These are phyloP conservation scores for Xylaria curta DNA, from an alignment of 495 filamentous ascomycete genomes.

Conservation along the genomic window DNA sequence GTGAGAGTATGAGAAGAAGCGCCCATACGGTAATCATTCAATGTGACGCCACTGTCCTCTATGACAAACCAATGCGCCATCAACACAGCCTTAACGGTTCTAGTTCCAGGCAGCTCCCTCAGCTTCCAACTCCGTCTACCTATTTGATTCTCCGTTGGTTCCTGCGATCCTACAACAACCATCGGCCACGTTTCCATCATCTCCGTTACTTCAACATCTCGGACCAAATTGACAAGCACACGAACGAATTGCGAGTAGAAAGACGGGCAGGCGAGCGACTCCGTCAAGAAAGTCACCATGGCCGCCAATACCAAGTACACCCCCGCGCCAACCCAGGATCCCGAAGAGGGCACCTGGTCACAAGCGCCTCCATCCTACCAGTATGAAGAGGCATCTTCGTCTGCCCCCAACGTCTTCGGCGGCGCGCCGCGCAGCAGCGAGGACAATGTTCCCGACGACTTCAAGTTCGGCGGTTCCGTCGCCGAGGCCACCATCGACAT, in stretches of 20 bases:
- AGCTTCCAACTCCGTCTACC: slow-evolving; percentile 9
- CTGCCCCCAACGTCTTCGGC: slow-evolving; percentile 47
- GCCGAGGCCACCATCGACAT: slow-evolving; percentile 94
- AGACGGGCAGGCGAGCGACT: neutral
- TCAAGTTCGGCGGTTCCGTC: slow-evolving; percentile 95
- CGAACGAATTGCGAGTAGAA: slow-evolving; percentile 2
- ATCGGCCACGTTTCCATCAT: slow-evolving; percentile 13
- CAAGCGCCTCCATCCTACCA: slow-evolving; percentile 87
- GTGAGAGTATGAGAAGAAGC: neutral
- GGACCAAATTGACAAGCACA: neutral
- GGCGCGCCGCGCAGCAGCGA: slow-evolving; percentile 74
- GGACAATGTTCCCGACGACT: slow-evolving; percentile 95
- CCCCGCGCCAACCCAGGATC: slow-evolving; percentile 75
- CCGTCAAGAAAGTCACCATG: slow-evolving; percentile 50
- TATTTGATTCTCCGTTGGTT: slow-evolving; percentile 3
- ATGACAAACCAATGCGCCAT: slow-evolving; percentile 18
- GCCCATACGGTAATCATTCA: neutral
- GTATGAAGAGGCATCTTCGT: slow-evolving; percentile 48
- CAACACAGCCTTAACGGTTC: slow-evolving; percentile 9
- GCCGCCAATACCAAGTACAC: slow-evolving; percentile 73
- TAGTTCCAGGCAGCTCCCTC: slow-evolving; percentile 13
- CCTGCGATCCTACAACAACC: slow-evolving; percentile 14
- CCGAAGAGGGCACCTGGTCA: slow-evolving; percentile 69
- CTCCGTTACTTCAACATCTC: neutral
- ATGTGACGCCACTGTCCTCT: slow-evolving; percentile 23